Evolutionary conservation across 805 yeast species (phyloP).

Genomic region (Candida oleophila): DNA sequence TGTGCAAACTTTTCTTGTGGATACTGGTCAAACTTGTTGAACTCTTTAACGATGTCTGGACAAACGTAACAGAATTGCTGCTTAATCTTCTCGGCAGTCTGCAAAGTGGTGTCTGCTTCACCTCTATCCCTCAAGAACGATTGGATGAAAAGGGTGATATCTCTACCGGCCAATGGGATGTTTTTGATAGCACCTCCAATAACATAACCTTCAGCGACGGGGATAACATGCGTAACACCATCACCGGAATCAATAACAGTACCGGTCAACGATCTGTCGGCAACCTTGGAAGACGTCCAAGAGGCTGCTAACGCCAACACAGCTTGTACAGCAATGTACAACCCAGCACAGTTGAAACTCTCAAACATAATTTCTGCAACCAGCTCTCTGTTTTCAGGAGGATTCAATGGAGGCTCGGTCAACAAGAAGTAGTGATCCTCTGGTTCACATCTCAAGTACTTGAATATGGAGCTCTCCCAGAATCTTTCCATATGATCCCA

Average conservation of each 20-base stretch:
- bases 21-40: constrained; percentile 89
- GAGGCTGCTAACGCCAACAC: constrained; percentile 98
- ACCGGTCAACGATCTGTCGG: constrained; percentile 94
- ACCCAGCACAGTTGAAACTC: constrained; percentile 96
- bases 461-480: constrained; percentile 97
- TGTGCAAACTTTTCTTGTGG: constrained; percentile 88
- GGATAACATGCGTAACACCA: constrained; percentile 98
- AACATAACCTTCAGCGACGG: constrained; percentile 99
- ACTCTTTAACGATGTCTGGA: constrained; percentile 96
- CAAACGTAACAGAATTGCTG: constrained; percentile 97
- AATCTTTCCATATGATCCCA: constrained; percentile 99
- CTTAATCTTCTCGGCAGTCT: constrained; percentile 95
- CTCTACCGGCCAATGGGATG: constrained; percentile 98
- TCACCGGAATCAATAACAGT: constrained; percentile 98
- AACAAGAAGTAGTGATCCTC: constrained; percentile 95
- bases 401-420: constrained; percentile 98
- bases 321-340: constrained; percentile 98
- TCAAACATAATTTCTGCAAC: constrained; percentile 99
- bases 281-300: constrained; percentile 96
- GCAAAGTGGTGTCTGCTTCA: constrained; percentile 87
- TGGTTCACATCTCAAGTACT: constrained; percentile 95
- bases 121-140: constrained; percentile 94
- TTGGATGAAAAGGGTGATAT: constrained; percentile 92
- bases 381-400: constrained; percentile 99
- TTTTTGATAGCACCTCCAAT: constrained; percentile 97